Base-by-base conservation (phyloP, 1,284 basidiomycete species). In the Pseudozyma sp. region DNA sequence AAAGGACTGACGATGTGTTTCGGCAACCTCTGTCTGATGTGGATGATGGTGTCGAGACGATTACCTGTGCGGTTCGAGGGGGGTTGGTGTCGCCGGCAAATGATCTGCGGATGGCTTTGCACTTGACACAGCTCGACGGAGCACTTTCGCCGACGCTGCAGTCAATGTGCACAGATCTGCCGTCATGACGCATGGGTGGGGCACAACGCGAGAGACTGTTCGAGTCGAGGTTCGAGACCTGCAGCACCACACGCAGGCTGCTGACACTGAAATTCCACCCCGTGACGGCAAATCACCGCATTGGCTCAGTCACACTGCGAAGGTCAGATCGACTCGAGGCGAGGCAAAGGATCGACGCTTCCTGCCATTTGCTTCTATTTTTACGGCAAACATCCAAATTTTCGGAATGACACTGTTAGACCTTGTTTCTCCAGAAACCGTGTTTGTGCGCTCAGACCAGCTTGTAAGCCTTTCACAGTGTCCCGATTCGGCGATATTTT, bases 31-130 rank as follows among this genome's bases (percentile, higher is more conserved):
- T 19, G 29, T 54, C 42, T 34, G 54, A 33, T 64, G 49, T 37
- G 5, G 47, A 30, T 43, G 58, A 14, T 43, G 42, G 35, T 45
- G 31, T 14, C n/a, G 13, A 42, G 40, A 24, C 37, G 34, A 50
- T 10, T n/a, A 9, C 30, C 7, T 33, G 19, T n/a, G 24, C 16
- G 45, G 52, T 30, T 8, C n/a, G 34, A 49, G 46, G 42, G 16
- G 24, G 24, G 7, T 48, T 46, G 37, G 30, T 57, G 40, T 42
- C n/a, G 31, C 9, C 50, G 30, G 44, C 47, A 24, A 55, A 53
- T 47, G 58, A 45, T 49, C 58, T 53, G 58, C 45, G 59, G 66
- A 68, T 68, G 66, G 59, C 24, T 55, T 37, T 24, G 24, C 24
- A 24, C 24, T 4, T 4, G 24, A 24, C 24, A 24, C 24, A 24